Evolutionary conservation across 805 yeast species (phyloP).

Genomic region (Clavispora carvajalis): DNA sequence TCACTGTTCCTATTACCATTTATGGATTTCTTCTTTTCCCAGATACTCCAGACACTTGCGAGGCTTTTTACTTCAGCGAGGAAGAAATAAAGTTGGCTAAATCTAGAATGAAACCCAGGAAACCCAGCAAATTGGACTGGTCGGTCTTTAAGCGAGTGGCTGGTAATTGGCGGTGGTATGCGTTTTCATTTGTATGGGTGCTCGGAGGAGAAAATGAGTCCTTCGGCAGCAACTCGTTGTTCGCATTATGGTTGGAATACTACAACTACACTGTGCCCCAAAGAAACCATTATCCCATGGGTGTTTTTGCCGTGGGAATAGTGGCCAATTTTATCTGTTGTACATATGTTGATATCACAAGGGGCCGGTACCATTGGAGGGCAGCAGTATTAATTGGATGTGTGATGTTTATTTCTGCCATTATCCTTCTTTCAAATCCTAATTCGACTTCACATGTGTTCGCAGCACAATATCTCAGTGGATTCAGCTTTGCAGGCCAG

Average conservation of each 20-base stretch:
- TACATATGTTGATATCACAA: constrained; percentile 36
- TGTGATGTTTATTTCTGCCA: constrained; percentile 40
- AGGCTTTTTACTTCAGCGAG: constrained; percentile 31
- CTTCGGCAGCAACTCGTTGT: constrained; percentile 41
- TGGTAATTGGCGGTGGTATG: constrained; percentile 54
- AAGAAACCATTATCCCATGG: constrained; percentile 51
- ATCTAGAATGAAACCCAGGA: constrained; percentile 6
- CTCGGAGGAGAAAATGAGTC: constrained; percentile 47
- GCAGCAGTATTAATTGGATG: constrained; percentile 42
- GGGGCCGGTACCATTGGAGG: constrained; percentile 38
- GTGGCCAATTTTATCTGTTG: constrained; percentile 41
- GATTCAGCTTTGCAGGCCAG: constrained; percentile 54
- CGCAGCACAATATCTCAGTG: constrained; percentile 52
- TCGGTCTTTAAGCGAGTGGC: constrained; percentile 34
- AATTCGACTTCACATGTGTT: constrained; percentile 33
- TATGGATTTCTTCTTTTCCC: constrained; percentile 58
- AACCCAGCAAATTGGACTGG: constrained; percentile 9
- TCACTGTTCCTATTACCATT: constrained; percentile 52
- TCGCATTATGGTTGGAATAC: constrained; percentile 43
- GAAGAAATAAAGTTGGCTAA: constrained; percentile 15
- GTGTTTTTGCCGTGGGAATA: constrained; percentile 49
- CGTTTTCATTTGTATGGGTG: constrained; percentile 48
- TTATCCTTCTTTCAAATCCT: constrained; percentile 43
- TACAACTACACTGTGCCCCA: constrained; percentile 38
- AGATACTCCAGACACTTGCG: constrained; percentile 44